A percentile compares a stretch with the other conserved stretches of the same genome.
Evolutionary conservation across 305 asterid genomes (phyloP).

Genomic region (Fraxinus sp.): DNA sequence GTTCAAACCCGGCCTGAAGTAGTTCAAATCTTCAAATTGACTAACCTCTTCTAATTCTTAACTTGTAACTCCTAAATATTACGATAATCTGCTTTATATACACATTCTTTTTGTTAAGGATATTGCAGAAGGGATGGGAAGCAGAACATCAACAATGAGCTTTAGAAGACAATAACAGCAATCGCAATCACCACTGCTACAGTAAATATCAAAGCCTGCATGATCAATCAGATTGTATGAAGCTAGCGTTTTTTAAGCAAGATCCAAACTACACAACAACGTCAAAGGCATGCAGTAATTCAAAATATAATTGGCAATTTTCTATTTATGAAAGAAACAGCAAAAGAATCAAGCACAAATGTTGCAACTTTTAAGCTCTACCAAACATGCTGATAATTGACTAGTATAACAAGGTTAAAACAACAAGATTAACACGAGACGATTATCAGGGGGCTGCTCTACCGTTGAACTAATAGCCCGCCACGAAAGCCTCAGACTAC

Average conservation of each 20-base stretch:
- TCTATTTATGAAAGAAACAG: background rate
- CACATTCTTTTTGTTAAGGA: background rate
- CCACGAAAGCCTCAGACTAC: background rate
- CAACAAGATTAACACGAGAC: background rate
- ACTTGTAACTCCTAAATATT: background rate
- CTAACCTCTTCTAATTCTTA: background rate
- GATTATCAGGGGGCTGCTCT: background rate
- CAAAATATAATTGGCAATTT: background rate
- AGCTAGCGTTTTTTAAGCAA: background rate
- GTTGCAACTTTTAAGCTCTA: background rate
- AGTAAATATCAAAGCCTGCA: slow-evolving; percentile 46
- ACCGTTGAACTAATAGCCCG: background rate
- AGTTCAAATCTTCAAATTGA: background rate
- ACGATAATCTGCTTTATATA: background rate
- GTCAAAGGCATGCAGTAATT: background rate
- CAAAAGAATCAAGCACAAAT: background rate
- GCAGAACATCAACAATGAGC: background rate
- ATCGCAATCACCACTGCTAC: slow-evolving; percentile 30
- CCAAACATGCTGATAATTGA: background rate
- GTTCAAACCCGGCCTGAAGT: background rate
- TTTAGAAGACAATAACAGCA: slow-evolving; percentile 29
- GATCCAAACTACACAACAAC: background rate
- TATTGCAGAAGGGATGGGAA: background rate
- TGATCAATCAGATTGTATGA: slow-evolving; percentile 4
- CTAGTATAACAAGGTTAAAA: background rate